Base-by-base conservation (phyloP, 129 eudicot genomes). In the Ambrosia artemisiifolia region DNA sequence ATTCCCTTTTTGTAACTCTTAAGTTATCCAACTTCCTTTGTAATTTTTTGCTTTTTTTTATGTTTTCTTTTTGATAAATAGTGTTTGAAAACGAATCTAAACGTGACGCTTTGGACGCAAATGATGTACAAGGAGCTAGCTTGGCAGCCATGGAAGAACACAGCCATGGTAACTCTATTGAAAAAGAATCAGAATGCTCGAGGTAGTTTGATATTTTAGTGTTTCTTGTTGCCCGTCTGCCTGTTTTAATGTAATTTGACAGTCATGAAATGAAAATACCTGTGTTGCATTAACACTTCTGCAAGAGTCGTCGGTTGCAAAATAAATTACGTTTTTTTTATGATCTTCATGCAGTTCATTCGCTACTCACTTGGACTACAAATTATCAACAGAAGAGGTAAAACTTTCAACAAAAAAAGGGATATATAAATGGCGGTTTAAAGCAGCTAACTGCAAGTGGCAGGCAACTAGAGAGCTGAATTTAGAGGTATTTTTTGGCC, bases 401-500 rank as follows among this genome's bases (percentile, higher is more conserved):
- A 70, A 68, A 38, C 82, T 94, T 42, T 46, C 63, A 11, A 74
- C 67, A 46, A 89, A 75, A 20, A 90, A 88, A 75, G 88, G 85
- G 87, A 88, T 69, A 57, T 90, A 86, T 71, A 84, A 80, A 51
- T 88, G 94, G 96, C 78, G 85, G 76, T 47, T 81, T 57, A 93
- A 88, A 13, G 95, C 93, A 51, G 73, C 72, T 76, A 88, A 73
- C 49, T 86, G 88, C 87, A 76, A 76, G 72, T 94, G 97, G 97
- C 67, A 79, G 54, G 96, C 96, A 63, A 90, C 97, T 14, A 93
- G 80, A 70, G 82, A 74, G 65, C 69, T 81, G 69, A 13, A 57
- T 43, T 38, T 73, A 64, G 73, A 94, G 96, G 98, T 90, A 75
- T 48, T 36, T 28, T 24, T 24, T 24, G 28, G 28, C 28, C 28